Evolutionary conservation across 306 rosid species (phyloP), one percentile per base, ranked within the genome.

Genomic region (Hippophae rhamnoides): DNA sequence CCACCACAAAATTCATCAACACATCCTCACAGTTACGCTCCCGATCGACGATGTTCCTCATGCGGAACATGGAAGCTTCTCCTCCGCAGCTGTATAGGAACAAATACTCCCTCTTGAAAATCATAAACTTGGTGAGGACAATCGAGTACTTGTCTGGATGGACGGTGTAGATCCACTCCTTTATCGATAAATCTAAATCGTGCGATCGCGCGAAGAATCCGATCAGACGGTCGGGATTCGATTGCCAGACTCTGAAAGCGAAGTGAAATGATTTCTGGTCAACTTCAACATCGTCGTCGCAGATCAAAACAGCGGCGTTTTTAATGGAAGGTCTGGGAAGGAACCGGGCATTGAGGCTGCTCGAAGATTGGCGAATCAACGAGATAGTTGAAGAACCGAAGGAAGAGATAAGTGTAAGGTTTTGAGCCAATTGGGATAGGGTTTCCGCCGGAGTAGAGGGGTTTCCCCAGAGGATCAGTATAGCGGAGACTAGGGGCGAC

Each of bases 391-490:
- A 71, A 1, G 78, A 57, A 53, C 78, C 77, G 40, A 74, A 58
- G 5, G 86, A 57, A 56, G 61, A 61, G 2, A 62, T 10, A 0
- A 31, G 3, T 2, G 81, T 72, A 58, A 86, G 84, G 66, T 86
- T 84, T 26, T 8, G 78, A 8, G 83, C 73, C 58, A 86, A 18
- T 41, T 71, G 67, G 1, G 60, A 68, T 9, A 84, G 67, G 59
- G 74, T 55, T 18, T 76, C 62, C 51, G 60, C 12, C 3, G 77
- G 62, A 1, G 97, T 90, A 11, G 86, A 69, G 7, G 95, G 95
- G 72, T 90, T 84, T 57, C 94, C 95, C 97, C 97, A 90, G 38
- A 90, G 86, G 56, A 90, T 73, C 26, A 86, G 81, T 43, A 90
- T 89, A 0, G 87, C 77, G 47, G 79, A 80, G 7, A 90, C 95